Evolutionary conservation across 139 green algal species (phyloP).

Genomic region (Spirogloea muscicola): DNA sequence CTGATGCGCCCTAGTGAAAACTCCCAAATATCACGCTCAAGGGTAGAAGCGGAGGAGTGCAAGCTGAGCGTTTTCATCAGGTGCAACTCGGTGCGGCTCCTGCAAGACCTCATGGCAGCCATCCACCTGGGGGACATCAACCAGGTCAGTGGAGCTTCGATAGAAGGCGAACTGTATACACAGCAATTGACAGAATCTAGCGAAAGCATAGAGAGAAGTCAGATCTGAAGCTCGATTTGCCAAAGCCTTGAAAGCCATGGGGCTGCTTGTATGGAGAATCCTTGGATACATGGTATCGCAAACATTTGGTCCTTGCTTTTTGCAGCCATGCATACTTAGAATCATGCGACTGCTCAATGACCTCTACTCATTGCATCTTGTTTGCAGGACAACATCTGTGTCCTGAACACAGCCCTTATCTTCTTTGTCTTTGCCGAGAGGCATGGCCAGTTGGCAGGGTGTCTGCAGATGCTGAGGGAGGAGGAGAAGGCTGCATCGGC

Average conservation of each 20-base stretch:
- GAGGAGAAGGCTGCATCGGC: no score
- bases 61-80: slow-evolving; percentile 1
- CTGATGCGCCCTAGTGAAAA: no score
- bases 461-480: slow-evolving; percentile 27
- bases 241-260: no score
- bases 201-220: background rate
- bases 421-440: slow-evolving; percentile 46
- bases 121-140: background rate
- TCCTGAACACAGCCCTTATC: slow-evolving; percentile 48
- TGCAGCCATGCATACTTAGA: no score
- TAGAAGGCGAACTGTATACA: background rate
- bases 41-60: no score
- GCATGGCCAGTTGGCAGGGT: slow-evolving; percentile 10
- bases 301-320: no score
- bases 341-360: no score
- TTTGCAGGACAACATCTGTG: slow-evolving; percentile 53
- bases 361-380: no score
- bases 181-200: background rate
- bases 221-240: no score
- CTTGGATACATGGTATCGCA: no score
- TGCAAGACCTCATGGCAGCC: background rate
- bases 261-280: no score
- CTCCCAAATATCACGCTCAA: no score
- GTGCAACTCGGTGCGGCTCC: background rate
- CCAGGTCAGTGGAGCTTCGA: background rate